phyloP scores from a whole-genome alignment of 2,329 filamentous ascomycete species.

The Colletotrichum siamense region DNA sequence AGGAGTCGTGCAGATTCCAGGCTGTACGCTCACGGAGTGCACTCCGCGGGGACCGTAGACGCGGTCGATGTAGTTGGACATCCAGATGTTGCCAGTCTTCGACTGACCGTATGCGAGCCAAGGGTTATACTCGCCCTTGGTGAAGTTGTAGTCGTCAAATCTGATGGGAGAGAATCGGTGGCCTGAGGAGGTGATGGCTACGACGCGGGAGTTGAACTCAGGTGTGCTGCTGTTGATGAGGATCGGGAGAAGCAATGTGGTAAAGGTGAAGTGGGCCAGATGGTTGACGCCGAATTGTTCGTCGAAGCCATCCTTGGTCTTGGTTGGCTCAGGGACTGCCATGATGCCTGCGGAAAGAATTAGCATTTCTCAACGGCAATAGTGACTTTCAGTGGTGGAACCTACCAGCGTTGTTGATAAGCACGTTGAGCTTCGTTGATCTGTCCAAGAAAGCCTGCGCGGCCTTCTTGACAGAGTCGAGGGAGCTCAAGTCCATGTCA shows the following conservation, averaged over 20 bases:
- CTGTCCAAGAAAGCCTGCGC: constrained; percentile 24
- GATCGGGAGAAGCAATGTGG: constrained; percentile 50
- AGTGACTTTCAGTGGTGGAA: fast-evolving
- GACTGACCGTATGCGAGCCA: constrained; percentile 44
- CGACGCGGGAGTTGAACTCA: constrained; percentile 48
- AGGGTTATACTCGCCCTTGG: constrained; percentile 34
- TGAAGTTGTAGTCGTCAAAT: constrained; percentile 40
- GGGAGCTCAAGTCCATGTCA: constrained; percentile 31
- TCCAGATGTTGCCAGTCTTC: constrained; percentile 54
- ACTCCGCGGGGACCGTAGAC: constrained; percentile 44
- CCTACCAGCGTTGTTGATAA: constrained; percentile 49
- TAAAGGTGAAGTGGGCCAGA: constrained; percentile 58
- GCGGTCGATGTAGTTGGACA: constrained; percentile 52
- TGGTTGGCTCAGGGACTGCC: constrained; percentile 7
- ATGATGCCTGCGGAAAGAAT: constrained; percentile 11
- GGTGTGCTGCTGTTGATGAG: constrained; percentile 44
- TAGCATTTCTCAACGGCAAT: fast-evolving
- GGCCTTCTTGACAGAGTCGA: constrained; percentile 34
- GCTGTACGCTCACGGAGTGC: constrained; percentile 47
- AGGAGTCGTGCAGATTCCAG: constrained; percentile 40
- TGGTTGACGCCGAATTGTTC: constrained; percentile 59
- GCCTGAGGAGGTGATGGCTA: constrained; percentile 46
- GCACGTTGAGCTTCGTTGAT: constrained; percentile 26
- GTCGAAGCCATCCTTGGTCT: constrained; percentile 27
- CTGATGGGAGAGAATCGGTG: constrained; percentile 40